Percentiles rank a stretch among this genome's conserved stretches.
Conservation (phyloP, 2,329 filamentous ascomycete genomes). For the Penicillium fuscoglaucum region DNA sequence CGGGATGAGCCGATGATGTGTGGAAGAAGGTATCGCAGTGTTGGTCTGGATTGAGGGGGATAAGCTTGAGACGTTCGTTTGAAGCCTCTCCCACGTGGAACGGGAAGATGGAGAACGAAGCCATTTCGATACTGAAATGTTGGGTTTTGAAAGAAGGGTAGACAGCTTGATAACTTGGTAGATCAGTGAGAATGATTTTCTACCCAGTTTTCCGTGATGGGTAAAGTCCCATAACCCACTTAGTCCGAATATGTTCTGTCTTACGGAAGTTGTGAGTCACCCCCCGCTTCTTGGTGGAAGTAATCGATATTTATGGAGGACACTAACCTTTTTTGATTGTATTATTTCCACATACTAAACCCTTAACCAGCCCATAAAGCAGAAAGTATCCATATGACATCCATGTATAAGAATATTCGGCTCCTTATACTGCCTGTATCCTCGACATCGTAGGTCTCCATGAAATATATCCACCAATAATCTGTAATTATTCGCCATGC, state of each 20-base stretch:
- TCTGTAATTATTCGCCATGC: no score
- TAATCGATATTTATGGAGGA: no score
- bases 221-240: background rate
- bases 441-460: no score
- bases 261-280: background rate
- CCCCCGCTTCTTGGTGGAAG: background rate
- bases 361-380: no score
- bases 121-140: background rate
- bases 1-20: slow-evolving; percentile 12
- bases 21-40: slow-evolving; percentile 18
- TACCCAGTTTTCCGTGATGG: background rate
- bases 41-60: slow-evolving; percentile 19
- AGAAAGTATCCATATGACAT: no score
- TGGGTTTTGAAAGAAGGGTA: background rate
- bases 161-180: background rate
- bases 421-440: no score
- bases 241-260: background rate
- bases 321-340: background rate
- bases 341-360: no score
- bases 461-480: no score
- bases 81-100: slow-evolving; percentile 10
- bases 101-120: slow-evolving; percentile 4
- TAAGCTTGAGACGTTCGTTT: slow-evolving; percentile 24
- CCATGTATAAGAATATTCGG: no score
- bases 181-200: background rate